Evolutionary conservation across 2,329 filamentous ascomycete species (phyloP), one percentile per base, ranked within the genome.

Genomic region (Mollisiaceae sp.): DNA sequence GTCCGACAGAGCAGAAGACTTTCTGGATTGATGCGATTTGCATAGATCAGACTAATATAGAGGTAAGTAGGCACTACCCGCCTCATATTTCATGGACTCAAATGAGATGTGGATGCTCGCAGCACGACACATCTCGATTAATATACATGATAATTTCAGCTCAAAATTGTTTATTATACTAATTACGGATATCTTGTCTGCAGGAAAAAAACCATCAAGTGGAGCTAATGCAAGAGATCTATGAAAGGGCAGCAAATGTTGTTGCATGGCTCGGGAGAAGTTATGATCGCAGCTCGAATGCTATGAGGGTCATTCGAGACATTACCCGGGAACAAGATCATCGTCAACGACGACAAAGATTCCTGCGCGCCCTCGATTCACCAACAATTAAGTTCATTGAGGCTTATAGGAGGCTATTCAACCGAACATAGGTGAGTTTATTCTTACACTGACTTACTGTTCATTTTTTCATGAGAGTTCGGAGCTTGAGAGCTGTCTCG

Each of bases 191-290:
- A 6, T n/a, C 6, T n/a, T 41, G 20, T 32, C 2, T 27, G 8
- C 4, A 27, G 27, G 56, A 59, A 39, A 38, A 36, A 20, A 41
- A 18, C 18, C 56, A 59, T 41, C 56, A 59, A 36, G 56, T 59
- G 8, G 20, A 59, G 8, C 8, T 59, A 27, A 59, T 59, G 56
- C 18, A 41, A 20, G 38, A 43, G 6, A 59, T 59, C 27, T 59
- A 59, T 24, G 5, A 20, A 41, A 41, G 38, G 20, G 56, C 36
- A 27, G 14, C 35, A 8, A 20, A 24, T 15, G 56, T 59, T 11
- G 41, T 43, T 39, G 35, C 56, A 2, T 59, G 56, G 56, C 38
- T 59, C 35, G 56, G 56, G 4, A 24, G 11, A 39, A 59, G 56
- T 20, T 43, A 12, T 15, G 35, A 59, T 24, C 35, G 38, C 15